Conservation (phyloP, 2,329 filamentous ascomycete genomes). For the Akanthomyces muscarius region DNA sequence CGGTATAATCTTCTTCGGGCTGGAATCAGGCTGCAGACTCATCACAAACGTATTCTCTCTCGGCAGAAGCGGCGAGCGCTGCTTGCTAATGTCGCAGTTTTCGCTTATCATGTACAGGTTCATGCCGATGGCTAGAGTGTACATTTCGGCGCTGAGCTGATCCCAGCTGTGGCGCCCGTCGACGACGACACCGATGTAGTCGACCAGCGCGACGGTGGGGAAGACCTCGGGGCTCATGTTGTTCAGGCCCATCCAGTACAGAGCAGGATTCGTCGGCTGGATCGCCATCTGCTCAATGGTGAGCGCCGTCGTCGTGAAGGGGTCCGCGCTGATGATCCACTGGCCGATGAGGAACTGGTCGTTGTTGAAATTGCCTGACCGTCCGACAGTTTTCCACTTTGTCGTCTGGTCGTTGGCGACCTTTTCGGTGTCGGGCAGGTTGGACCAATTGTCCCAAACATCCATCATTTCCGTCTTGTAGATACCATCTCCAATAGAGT, state of each 20-base stretch:
- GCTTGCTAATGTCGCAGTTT: slow-evolving; percentile 28
- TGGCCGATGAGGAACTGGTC: slow-evolving; percentile 29
- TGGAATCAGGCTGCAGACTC: neutral
- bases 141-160: slow-evolving; percentile 30
- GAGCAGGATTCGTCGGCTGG: slow-evolving; percentile 30
- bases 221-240: slow-evolving; percentile 27
- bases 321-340: slow-evolving; percentile 30
- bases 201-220: slow-evolving; percentile 30
- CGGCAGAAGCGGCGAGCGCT: slow-evolving; percentile 25
- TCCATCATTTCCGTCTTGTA: slow-evolving; percentile 26
- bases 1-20: neutral
- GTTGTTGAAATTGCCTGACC: slow-evolving; percentile 21
- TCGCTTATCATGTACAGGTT: slow-evolving; percentile 32
- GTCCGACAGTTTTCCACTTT: slow-evolving; percentile 22
- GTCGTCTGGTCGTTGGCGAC: slow-evolving; percentile 24
- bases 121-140: slow-evolving; percentile 29
- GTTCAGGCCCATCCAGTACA: slow-evolving; percentile 33
- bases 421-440: slow-evolving; percentile 25
- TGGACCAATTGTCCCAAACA: slow-evolving; percentile 30
- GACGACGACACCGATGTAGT: slow-evolving; percentile 31
- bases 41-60: neutral
- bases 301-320: slow-evolving; percentile 26
- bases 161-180: slow-evolving; percentile 25
- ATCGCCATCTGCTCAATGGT: slow-evolving; percentile 29
- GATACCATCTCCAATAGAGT: slow-evolving; percentile 28